These are phyloP conservation scores for Blastocystis sp. DNA, from an alignment of 352 stramenopile genomes.

Conservation along the genomic window DNA sequence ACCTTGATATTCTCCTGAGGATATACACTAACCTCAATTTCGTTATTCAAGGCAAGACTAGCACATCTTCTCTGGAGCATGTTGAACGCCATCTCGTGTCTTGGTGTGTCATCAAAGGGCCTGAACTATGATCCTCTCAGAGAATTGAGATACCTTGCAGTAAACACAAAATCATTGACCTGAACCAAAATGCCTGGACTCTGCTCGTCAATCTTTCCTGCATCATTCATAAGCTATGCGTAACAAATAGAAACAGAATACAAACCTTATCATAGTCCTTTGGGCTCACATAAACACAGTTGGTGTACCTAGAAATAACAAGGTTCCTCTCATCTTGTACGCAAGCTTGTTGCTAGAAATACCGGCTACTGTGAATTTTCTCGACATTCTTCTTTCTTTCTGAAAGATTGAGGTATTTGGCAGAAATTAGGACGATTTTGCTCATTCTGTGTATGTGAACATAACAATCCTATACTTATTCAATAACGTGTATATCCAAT, in stretches of 20 bases:
- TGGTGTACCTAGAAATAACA: conserved; percentile 49
- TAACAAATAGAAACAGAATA: background rate
- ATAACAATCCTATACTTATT: too few species aligned
- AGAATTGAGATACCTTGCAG: background rate
- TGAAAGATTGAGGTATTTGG: background rate
- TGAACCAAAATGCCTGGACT: conserved; percentile 47
- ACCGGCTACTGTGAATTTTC: conserved; percentile 38
- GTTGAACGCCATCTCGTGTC: conserved; percentile 16
- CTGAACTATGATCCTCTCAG: background rate
- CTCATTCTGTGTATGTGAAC: too few species aligned
- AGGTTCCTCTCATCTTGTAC: background rate
- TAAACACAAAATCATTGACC: conserved; percentile 62
- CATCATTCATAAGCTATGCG: background rate
- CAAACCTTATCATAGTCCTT: conserved; percentile 54
- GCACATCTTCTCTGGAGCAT: conserved; percentile 62
- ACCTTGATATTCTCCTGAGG: conserved; percentile 31
- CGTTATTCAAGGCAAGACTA: conserved; percentile 33
- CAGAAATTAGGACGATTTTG: too few species aligned
- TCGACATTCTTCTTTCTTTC: background rate
- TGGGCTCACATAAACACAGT: conserved; percentile 53
- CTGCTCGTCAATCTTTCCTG: conserved; percentile 56
- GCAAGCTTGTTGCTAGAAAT: conserved; percentile 46
- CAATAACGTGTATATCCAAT: too few species aligned
- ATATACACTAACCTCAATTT: conserved; percentile 50
- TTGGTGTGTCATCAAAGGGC: conserved; percentile 32